Conservation (phyloP, 805 yeast genomes). For the Trichomonascus vanleenenianus region DNA sequence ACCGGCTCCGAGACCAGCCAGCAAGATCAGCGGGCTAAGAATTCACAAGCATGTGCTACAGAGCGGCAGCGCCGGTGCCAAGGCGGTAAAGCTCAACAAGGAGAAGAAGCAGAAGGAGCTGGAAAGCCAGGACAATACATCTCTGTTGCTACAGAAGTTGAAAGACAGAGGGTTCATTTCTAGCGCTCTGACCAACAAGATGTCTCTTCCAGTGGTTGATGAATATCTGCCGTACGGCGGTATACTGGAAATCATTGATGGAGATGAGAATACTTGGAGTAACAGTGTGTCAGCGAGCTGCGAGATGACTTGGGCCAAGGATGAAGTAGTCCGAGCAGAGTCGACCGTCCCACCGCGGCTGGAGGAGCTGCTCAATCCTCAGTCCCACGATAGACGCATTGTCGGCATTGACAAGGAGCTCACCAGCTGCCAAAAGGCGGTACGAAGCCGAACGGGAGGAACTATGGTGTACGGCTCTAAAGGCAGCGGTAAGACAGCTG, state of each 20-base stretch:
- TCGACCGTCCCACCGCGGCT: constrained; percentile 24
- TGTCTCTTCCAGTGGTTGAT: constrained; percentile 45
- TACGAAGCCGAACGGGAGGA: constrained; percentile 44
- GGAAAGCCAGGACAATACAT: constrained; percentile 19
- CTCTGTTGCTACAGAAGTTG: no score
- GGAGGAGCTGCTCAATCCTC: not conserved
- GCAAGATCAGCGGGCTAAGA: no score
- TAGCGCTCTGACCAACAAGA: constrained; percentile 36
- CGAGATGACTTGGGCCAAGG: constrained; percentile 25
- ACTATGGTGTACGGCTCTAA: constrained; percentile 61
- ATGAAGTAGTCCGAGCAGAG: constrained; percentile 33
- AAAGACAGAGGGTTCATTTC: not conserved
- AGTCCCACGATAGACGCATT: constrained; percentile 23
- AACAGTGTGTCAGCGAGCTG: no score
- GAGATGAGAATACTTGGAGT: constrained; percentile 28
- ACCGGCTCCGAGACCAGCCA: constrained; percentile 31
- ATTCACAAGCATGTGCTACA: constrained; percentile 6
- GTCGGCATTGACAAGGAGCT: constrained; percentile 52
- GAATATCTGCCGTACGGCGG: constrained; percentile 52
- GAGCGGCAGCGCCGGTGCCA: constrained; percentile 13
- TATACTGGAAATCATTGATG: constrained; percentile 40
- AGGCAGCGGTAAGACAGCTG: constrained; percentile 74
- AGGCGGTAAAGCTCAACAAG: not conserved
- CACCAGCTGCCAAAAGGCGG: constrained; percentile 32
- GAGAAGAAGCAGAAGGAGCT: constrained; percentile 8